Percentiles rank a stretch among this genome's conserved stretches.
Conservation (phyloP, 164 flowering plant species). For the Akebia trifoliata region DNA sequence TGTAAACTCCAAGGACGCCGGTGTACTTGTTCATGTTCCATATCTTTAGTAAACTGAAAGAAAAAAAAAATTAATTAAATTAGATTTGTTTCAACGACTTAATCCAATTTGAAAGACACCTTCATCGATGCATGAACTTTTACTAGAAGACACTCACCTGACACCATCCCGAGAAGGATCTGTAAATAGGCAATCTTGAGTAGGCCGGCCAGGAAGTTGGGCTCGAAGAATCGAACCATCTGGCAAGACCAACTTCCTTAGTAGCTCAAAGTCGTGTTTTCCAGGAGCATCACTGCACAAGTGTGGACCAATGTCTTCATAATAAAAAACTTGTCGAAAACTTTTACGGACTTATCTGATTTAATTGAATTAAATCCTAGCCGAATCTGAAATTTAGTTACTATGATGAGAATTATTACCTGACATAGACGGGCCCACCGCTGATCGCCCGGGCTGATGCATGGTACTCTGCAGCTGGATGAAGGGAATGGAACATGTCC, state of each 20-base stretch:
- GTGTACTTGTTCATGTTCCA: conserved; percentile 98
- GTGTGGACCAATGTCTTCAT: no score
- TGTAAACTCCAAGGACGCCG: conserved; percentile 83
- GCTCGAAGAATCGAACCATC: conserved; percentile 90
- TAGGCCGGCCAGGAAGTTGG: conserved; percentile 78
- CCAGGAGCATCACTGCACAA: conserved; percentile 88
- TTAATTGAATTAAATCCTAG: no score
- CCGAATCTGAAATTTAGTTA: no score
- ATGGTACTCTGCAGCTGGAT: conserved; percentile 89
- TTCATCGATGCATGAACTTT: background rate
- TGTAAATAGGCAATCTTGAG: conserved; percentile 70
- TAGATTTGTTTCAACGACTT: background rate
- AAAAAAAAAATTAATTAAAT: background rate
- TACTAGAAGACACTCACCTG: conserved; percentile 31
- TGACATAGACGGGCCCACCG: conserved; percentile 92
- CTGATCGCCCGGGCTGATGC: conserved; percentile 96
- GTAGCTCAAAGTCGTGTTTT: conserved; percentile 78
- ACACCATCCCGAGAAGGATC: conserved; percentile 91
- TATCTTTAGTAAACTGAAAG: conserved; percentile 76
- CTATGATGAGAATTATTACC: conserved; percentile 35
- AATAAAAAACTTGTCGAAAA: no score
- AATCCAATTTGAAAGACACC: background rate
- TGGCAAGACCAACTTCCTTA: conserved; percentile 86
- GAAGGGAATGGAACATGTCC: conserved; percentile 99
- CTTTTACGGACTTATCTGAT: no score